Percentiles rank a stretch among this genome's conserved stretches.
phyloP scores from a whole-genome alignment of 1,139 yeast genomes.

The Eremothecium coryli region DNA sequence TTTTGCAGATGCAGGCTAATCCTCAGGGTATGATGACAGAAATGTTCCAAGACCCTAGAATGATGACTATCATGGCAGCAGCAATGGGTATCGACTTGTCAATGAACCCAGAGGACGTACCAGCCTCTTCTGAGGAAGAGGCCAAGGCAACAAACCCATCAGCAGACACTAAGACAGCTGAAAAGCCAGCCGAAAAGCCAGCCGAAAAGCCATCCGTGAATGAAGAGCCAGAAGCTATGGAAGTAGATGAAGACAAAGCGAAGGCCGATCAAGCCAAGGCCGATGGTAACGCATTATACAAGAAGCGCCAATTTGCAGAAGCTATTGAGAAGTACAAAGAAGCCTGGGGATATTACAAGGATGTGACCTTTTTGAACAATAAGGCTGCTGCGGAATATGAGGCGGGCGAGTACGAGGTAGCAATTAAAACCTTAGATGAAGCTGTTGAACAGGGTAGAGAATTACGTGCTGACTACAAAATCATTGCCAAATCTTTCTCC shows the following conservation, averaged over 20 bases:
- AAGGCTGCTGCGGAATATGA: constrained; percentile 97
- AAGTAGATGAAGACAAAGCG: constrained; percentile 34
- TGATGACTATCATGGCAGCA: constrained; percentile 83
- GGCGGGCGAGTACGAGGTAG: constrained; percentile 82
- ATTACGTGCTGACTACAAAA: constrained; percentile 81
- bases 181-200: constrained; percentile 22
- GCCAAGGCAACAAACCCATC: constrained; percentile 24
- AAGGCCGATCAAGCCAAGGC: constrained; percentile 76
- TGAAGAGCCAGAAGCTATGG: constrained; percentile 32
- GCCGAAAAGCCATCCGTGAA: constrained; percentile 27
- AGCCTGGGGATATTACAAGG: constrained; percentile 78
- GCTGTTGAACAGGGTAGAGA: constrained; percentile 91
- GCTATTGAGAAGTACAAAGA: constrained; percentile 79
- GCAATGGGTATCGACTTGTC: constrained; percentile 75
- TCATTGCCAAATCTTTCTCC: constrained; percentile 86
- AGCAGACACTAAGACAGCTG: constrained; percentile 12
- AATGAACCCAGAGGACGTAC: constrained; percentile 32
- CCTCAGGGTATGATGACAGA: constrained; percentile 62
- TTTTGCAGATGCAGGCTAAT: constrained; percentile 54
- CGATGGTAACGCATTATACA: constrained; percentile 80
- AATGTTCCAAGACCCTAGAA: constrained; percentile 68
- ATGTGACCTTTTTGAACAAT: constrained; percentile 89
- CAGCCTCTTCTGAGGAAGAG: constrained; percentile 30
- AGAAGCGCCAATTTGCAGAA: constrained; percentile 80
- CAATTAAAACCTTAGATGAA: constrained; percentile 67